Percentiles rank a stretch among this genome's conserved stretches.
Conservation (phyloP, 768 basidiomycete genomes). For the Naematelia encephala region DNA sequence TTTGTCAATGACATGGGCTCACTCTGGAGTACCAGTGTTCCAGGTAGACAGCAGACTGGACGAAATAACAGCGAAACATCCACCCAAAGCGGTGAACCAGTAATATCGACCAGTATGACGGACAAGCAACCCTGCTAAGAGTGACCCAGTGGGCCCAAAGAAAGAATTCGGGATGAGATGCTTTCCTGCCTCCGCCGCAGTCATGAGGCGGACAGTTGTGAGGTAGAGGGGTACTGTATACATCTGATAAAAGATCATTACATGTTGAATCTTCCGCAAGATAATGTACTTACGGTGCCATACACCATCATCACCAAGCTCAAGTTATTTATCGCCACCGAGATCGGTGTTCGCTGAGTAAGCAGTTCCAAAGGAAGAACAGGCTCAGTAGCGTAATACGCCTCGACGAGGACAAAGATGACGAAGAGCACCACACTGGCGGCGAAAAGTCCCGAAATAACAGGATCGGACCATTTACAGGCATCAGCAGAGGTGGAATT, state of each 20-base stretch:
- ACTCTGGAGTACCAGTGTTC: conserved; percentile 58
- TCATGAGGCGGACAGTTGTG: conserved; percentile 67
- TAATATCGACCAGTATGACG: conserved; percentile 73
- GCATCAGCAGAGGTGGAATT: conserved; percentile 61
- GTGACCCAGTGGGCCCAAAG: conserved; percentile 75
- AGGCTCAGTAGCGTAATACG: conserved; percentile 71
- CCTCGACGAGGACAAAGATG: conserved; percentile 72
- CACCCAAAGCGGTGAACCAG: conserved; percentile 65
- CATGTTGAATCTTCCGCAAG: too few relatives aligned
- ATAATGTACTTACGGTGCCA: conserved; percentile 17
- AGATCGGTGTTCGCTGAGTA: conserved; percentile 70
- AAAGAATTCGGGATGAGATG: conserved; percentile 85
- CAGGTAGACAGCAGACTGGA: conserved; percentile 63
- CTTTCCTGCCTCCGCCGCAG: conserved; percentile 68
- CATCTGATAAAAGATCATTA: too few relatives aligned
- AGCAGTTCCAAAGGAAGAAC: conserved; percentile 83
- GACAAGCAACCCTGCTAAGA: conserved; percentile 74
- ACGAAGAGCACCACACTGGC: conserved; percentile 58
- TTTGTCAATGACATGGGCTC: background rate
- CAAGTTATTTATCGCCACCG: conserved; percentile 76
- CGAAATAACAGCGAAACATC: conserved; percentile 61
- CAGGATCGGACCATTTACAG: conserved; percentile 64
- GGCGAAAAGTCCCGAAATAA: conserved; percentile 63
- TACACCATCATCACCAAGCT: conserved; percentile 35
- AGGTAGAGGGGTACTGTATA: conserved; percentile 87